Base-by-base conservation (phyloP, 139 green algal genomes). In the Chlamydomonas sp. region DNA sequence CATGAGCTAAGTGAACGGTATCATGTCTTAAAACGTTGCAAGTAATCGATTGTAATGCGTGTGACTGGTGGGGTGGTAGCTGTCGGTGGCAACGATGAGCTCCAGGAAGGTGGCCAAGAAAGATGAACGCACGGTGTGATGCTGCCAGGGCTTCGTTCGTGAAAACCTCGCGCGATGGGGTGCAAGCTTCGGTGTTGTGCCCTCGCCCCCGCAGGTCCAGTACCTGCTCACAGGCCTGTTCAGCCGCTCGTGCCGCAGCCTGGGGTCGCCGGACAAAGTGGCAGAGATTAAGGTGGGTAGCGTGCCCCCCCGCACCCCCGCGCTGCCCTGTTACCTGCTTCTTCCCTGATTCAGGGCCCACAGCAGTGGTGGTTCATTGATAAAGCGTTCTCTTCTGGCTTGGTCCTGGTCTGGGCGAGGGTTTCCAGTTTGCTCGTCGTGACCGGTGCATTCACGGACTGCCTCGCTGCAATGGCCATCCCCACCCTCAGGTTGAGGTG, bases 191-290 rank as follows among this genome's bases (percentile, higher is more conserved):
- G 4, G 59, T 16, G 0, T 20, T 59, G 3, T 2, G 5, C 20
- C 18, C 71, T 9, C 5, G 20, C 74, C 74, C 57, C 57, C 74
- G 2, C 72, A 86, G 82, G 91, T 96, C 1, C 71, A 92, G 79
- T 96, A 95, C 90, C 85, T 96, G 68, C 85, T 97, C 15, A 88
- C 83, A 5, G 94, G 93, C 61, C 78, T 97, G n/a, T 98, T 97
- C 90, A 94, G 91, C 63, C 94, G 96, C 10, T 93, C 97, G 5
- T 98, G 95, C 90, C 90, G 91, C 9, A 91, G 86, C 18, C 80
- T 96, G 63, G 89, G 90, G 58, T 89, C 91, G 74, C 12, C 77
- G 4, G 81, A 83, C 12, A 91, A 91, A 77, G 73, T 91, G 63
- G 61, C 64, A 49, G 69, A 66, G 5, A 80, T 85, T 7, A 60